Conservation (phyloP, 495 filamentous ascomycete species). For the Cercophora newfieldiana region DNA sequence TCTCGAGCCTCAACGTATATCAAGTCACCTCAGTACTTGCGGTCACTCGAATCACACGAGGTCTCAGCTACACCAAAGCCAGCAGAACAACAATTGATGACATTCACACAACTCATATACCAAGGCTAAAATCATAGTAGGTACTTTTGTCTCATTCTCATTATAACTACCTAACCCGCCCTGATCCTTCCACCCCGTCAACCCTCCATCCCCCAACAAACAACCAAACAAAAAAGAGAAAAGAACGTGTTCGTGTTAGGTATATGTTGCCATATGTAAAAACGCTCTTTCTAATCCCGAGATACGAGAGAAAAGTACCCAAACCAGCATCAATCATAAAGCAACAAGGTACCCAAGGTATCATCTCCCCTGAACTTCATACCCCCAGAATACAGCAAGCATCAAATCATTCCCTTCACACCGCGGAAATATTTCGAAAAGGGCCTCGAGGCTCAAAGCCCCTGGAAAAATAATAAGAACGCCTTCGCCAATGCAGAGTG, state of each 20-base stretch:
- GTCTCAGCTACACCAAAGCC: no score
- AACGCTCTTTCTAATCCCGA: not conserved
- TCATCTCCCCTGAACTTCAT: conserved; percentile 9
- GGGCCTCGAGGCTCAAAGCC: not conserved
- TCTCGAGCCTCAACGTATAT: no score
- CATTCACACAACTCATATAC: not conserved
- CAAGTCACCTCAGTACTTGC: no score
- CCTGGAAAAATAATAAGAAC: not conserved
- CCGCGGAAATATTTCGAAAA: not conserved
- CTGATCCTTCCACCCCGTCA: not conserved
- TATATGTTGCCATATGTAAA: conserved; percentile 9
- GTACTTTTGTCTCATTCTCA: not conserved
- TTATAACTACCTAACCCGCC: not conserved
- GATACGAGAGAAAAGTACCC: not conserved
- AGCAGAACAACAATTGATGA: no score
- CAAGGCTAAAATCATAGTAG: not conserved
- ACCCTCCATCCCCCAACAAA: not conserved
- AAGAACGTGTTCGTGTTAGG: not conserved
- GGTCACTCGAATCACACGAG: no score
- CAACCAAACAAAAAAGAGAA: not conserved
- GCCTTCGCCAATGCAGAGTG: not conserved
- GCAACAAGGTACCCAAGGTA: not conserved
- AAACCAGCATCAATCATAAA: not conserved
- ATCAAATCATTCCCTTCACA: not conserved
- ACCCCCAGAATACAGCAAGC: not conserved